Conservation (phyloP, 169 alveolate genomes). For the Plasmodium inui region DNA sequence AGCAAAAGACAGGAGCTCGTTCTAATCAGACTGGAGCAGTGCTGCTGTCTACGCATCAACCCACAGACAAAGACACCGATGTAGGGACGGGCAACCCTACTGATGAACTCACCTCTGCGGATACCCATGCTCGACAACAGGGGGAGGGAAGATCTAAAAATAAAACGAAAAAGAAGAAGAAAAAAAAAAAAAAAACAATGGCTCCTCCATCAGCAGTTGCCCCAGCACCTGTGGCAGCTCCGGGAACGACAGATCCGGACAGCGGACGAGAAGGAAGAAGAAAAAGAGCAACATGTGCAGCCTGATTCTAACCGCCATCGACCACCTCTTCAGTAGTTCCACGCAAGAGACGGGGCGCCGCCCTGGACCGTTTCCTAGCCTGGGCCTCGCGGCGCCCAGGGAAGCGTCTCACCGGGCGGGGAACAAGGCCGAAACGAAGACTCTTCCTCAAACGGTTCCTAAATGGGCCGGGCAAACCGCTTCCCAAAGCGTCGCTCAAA, state of each 20-base stretch:
- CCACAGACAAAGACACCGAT: slow-evolving; percentile 5
- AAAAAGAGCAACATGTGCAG: not conserved
- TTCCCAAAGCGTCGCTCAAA: not conserved
- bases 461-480: no score
- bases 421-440: not conserved
- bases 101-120: not conserved
- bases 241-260: not conserved
- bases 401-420: not conserved
- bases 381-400: not conserved
- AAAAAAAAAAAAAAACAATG: not conserved
- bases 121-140: not conserved
- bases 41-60: not conserved
- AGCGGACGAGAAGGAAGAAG: not conserved
- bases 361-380: not conserved
- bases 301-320: not conserved
- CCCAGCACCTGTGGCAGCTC: not conserved
- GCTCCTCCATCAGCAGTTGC: not conserved
- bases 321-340: not conserved
- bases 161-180: not conserved
- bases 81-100: not conserved
- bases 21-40: not conserved
- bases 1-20: not conserved
- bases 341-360: not conserved
- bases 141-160: not conserved
- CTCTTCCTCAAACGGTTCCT: no score